phyloP scores from a whole-genome alignment of 1,139 yeast genomes.

The Suhomyces chickasaworum region DNA sequence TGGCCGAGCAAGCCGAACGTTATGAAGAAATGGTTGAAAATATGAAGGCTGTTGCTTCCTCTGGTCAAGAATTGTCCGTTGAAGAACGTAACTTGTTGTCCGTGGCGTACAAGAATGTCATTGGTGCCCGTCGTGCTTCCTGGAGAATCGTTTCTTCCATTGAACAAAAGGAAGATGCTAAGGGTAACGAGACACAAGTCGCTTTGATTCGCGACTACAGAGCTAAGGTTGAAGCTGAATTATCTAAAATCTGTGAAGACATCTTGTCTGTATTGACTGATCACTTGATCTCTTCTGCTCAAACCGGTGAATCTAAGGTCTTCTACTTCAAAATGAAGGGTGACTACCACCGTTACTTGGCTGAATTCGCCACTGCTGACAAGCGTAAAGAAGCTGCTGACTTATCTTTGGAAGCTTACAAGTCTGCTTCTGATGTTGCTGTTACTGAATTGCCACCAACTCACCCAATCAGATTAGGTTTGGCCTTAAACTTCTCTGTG shows the following conservation, averaged over 20 bases:
- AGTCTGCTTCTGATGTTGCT: slow-evolving; percentile 95
- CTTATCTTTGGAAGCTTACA: slow-evolving; percentile 90
- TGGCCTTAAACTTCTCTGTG: slow-evolving; percentile 96
- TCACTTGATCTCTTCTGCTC: slow-evolving; percentile 92
- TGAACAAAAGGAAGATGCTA: slow-evolving; percentile 97
- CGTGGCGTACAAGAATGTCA: slow-evolving; percentile 97
- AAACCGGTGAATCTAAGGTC: slow-evolving; percentile 96
- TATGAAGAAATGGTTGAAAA: slow-evolving; percentile 99
- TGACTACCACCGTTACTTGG: slow-evolving; percentile 98
- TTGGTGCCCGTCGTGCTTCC: slow-evolving; percentile 99
- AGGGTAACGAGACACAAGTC: slow-evolving; percentile 89
- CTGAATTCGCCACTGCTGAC: slow-evolving; percentile 91
- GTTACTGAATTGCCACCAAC: slow-evolving; percentile 97
- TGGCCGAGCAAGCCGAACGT: slow-evolving; percentile 99
- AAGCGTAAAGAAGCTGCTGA: slow-evolving; percentile 93
- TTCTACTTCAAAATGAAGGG: slow-evolving; percentile 99
- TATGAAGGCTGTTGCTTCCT: slow-evolving; percentile 96
- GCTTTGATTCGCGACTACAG: slow-evolving; percentile 91
- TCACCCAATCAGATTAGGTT: slow-evolving; percentile 97
- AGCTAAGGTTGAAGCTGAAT: slow-evolving; percentile 89
- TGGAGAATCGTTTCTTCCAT: slow-evolving; percentile 98
- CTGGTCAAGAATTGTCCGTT: slow-evolving; percentile 93
- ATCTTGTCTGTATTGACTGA: slow-evolving; percentile 83
- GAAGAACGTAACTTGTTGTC: slow-evolving; percentile 97
- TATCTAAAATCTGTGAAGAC: slow-evolving; percentile 92